Base-by-base conservation (phyloP, 177 flowering plant species). In the Telopea speciosissima region DNA sequence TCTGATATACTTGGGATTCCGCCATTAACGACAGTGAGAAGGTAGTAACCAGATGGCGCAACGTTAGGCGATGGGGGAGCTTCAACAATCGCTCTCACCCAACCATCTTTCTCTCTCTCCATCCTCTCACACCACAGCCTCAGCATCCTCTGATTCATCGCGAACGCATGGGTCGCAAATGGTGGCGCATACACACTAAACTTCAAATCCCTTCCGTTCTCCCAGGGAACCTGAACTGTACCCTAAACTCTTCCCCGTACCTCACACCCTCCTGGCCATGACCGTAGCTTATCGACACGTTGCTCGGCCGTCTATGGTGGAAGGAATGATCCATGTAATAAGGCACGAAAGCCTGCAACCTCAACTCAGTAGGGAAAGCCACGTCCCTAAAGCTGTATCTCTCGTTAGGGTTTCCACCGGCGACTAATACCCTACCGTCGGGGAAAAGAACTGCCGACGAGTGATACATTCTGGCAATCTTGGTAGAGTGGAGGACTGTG, bases 121-220 rank as follows among this genome's bases (percentile, higher is more conserved):
- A 84, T 64, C 0, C 69, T 68, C 60, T 24, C 77, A 78, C 75
- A 66, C 75, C 78, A 76, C 19, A 88, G 80, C 74, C 62, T 79
- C 81, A 90, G 26, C 92, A 90, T 67, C 78, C 92, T 86, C 72
- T 88, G 92, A 54, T 86, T 85, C 92, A 87, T 88, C 1, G 92
- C 82, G 1, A 82, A 1, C 1, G 86, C 81, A 66, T 90, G 92
- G 0, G 92, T 86, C 3, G 83, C 65, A 67, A 90, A 90, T 1
- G 95, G 88, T 5, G 90, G 89, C 1, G 88, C 81, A 69, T 88
- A 86, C 7, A 68, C 80, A 8, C 42, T 83, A 26, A 84, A 81
- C 66, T 74, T 80, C 36, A 90, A 70, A 44, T 21, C 68, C 4
- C 71, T 63, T 73, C 69, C 1, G 78, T 76, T 54, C 42, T 75